Base-by-base conservation (phyloP, 1,139 yeast genomes). In the Saccharomycopsis hybrid region DNA sequence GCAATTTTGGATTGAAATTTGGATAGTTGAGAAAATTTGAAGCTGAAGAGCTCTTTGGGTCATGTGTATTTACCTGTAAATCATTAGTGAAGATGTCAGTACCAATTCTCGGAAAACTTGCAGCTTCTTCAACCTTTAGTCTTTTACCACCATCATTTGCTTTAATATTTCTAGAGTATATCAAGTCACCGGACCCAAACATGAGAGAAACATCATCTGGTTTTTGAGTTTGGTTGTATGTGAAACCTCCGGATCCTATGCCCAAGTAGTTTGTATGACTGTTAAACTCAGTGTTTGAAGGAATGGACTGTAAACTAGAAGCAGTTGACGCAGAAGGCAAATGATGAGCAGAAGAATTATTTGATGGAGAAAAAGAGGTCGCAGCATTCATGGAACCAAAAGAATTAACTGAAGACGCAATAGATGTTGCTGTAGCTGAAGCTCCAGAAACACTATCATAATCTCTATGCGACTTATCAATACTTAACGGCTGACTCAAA, bases 181-280 rank as follows among this genome's bases (percentile, higher is more conserved):
- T 41, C 28, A 50, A 29, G 41, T 50, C 53, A 2, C 53, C 53
- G 9, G 48, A 44, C 2, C 53, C 53, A 40, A 50, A 50, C n/a
- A n/a, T n/a, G n/a, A n/a, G n/a, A n/a, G n/a, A n/a, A n/a, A n/a
- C n/a, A n/a, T n/a, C n/a, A n/a, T n/a, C n/a, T n/a, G n/a, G n/a
- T n/a, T n/a, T n/a, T n/a, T n/a, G n/a, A n/a, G n/a, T n/a, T n/a
- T n/a, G n/a, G n/a, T n/a, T n/a, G n/a, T n/a, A n/a, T n/a, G n/a
- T n/a, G n/a, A n/a, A n/a, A n/a, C n/a, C n/a, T n/a, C n/a, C n/a
- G n/a, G n/a, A n/a, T n/a, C n/a, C n/a, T n/a, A n/a, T n/a, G 13
- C 39, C 39, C 18, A 36, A n/a, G 39, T 8, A 13, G 24, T 36
- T 36, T n/a, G n/a, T n/a, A n/a, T n/a, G n/a, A n/a, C n/a, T n/a